Base-by-base conservation (phyloP, 257 asterid genomes). In the Henckelia pumila region DNA sequence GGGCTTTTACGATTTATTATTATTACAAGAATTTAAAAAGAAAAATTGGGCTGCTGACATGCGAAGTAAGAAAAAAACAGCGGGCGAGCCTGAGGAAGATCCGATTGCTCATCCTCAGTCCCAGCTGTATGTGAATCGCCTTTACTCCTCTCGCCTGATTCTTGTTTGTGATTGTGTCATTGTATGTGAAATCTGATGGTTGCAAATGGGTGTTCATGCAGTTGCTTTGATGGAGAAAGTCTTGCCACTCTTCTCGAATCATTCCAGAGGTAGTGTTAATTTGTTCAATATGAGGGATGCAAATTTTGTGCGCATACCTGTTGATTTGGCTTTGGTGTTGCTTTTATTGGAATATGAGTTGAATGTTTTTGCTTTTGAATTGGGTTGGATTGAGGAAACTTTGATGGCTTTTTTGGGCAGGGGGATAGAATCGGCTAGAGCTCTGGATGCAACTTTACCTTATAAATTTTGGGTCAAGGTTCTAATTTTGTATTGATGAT, bases 391-490 rank as follows among this genome's bases (percentile, higher is more conserved):
- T 8, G 1, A 33, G 14, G 44, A 13, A 5, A 61, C 7, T 61
- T 35, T 21, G 53, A 22, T 68, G 56, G 22, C 62, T 79, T 26
- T 26, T 66, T 66, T 75, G 69, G 14, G 67, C 80, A 89, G 98
- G 70, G 92, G 73, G 80, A 79, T 92, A 49, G 91, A 82, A 70
- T 83, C 82, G 0, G 76, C 82, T 0, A 84, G 82, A 80, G 76
- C 70, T 33, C 14, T 29, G 22, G 78, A 81, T 66, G 49, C 69
- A 17, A 23, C 78, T 69, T 75, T 89, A 63, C 96, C 96, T 33
- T 80, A 72, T 9, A 92, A 92, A 71, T 71, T 89, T 59, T 89
- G 95, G 96, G 70, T 83, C 26, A 92, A 92, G 96, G 96, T 91
- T 52, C 37, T 52, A 55, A 16, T 28, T 65, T 71, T 23, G 17